Evolutionary conservation across 208 protist species (phyloP), one percentile per base, ranked within the genome.

Genomic region (Trypanosoma platydactyli): DNA sequence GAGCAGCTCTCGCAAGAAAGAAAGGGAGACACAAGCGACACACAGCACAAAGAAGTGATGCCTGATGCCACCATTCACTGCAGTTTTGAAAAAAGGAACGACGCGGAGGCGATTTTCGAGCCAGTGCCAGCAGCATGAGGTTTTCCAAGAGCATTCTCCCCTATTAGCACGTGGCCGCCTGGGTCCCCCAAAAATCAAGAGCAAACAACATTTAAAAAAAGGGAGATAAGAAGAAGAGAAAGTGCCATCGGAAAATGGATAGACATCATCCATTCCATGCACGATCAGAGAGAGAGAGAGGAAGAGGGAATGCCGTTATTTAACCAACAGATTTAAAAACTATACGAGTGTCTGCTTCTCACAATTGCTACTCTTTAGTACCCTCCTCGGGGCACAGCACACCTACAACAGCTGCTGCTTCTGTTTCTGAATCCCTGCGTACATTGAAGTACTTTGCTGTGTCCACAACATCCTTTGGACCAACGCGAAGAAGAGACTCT

Each of bases 401-500:
- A 38, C 59, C 30, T 5, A 66, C 33, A 5, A 77, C 73, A 16
- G 69, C 41, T 29, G 46, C 58, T 22, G 22, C 50, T 25, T 40
- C 56, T 6, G 69, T 30, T 29, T 35, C 59, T 25, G 22, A 29
- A 27, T 46, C 56, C 3, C 20, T 40, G 30, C 52, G 38, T 0
- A 74, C 50, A 35, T 77, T 58, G 27, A 92, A 91, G 71, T 87
- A 90, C 49, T 80, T 41, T 1, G 85, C 83, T 12, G 74, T 74
- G 12, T 64, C 46, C 64, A 90, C 57, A 41, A 96, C 80, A 52
- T 92, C 83, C 18, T 80, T 75, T 20, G 77, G 53, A 11, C 79
- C 90, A 53, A 91, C 83, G 5, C 66, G 73, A 9, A 96, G 67
- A 12, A 96, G 76, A 22, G 71, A 68, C 50, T 94, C 78, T 40